Conservation (phyloP, 345 rosid genomes). For the Eucalyptus paniculata region DNA sequence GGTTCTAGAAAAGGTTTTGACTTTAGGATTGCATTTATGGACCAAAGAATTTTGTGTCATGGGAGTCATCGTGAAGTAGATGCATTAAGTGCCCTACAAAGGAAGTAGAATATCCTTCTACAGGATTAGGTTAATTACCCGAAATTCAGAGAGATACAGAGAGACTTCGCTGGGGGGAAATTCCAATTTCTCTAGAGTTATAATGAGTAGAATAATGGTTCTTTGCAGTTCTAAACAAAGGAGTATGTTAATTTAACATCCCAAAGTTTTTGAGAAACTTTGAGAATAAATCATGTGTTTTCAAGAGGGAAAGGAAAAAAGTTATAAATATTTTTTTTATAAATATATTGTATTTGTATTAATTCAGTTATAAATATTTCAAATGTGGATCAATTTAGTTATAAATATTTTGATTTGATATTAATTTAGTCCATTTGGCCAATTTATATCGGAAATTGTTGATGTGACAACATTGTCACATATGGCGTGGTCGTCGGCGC, state of each 20-base stretch:
- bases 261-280: not conserved
- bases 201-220: not conserved
- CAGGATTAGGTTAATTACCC: not conserved
- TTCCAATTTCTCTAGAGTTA: not conserved
- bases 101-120: not conserved
- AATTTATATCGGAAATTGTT: too few relatives aligned
- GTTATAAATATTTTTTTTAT: too few relatives aligned
- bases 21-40: not conserved
- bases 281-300: not conserved
- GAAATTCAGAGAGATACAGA: not conserved
- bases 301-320: not conserved
- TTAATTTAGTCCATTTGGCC: fast-evolving
- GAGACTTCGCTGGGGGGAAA: not conserved
- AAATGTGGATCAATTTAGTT: too few relatives aligned
- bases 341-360: too few relatives aligned
- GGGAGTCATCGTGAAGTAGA: not conserved
- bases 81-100: not conserved
- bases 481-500: too few relatives aligned
- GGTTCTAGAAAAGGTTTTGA: not conserved
- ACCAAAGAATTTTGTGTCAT: not conserved
- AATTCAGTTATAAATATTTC: too few relatives aligned
- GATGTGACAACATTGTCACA: too few relatives aligned
- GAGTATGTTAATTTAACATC: not conserved
- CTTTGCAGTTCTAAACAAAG: not conserved
- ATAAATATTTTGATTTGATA: too few relatives aligned